Evolutionary conservation across 345 rosid species (phyloP).

Genomic region (Turritis glabra): DNA sequence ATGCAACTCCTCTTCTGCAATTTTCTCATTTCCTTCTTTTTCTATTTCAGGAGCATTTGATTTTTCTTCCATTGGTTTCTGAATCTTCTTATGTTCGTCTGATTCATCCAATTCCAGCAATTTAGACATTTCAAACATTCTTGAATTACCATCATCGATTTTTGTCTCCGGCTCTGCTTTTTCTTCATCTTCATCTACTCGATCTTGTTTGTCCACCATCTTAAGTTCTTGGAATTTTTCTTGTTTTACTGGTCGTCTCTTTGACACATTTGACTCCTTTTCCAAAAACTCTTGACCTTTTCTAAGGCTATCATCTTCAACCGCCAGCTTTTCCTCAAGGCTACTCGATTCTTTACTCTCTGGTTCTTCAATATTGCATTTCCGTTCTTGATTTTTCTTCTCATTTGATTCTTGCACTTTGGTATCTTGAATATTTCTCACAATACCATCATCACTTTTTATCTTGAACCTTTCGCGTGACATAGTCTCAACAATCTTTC

Average conservation of each 20-base stretch:
- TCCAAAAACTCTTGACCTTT: not conserved
- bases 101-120: not conserved
- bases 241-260: slow-evolving; percentile 13
- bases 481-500: not conserved
- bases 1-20: not conserved
- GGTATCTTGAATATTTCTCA: not conserved
- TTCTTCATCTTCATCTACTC: not conserved
- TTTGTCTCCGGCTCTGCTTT: not conserved
- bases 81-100: not conserved
- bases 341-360: not conserved
- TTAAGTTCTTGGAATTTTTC: slow-evolving; percentile 3
- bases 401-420: not conserved
- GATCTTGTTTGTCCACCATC: not conserved
- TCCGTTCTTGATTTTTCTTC: slow-evolving; percentile 4
- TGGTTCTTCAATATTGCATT: not conserved
- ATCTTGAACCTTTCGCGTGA: not conserved
- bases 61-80: not conserved
- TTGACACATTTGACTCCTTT: slow-evolving; percentile 4
- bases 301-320: slow-evolving; percentile 3
- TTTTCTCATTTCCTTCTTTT: not conserved
- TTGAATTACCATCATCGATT: not conserved
- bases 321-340: not conserved
- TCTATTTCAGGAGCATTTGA: not conserved
- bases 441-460: not conserved
- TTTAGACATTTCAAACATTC: not conserved